Base-by-base conservation (phyloP, 2,329 filamentous ascomycete genomes). In the Zasmidium citrigriseum region DNA sequence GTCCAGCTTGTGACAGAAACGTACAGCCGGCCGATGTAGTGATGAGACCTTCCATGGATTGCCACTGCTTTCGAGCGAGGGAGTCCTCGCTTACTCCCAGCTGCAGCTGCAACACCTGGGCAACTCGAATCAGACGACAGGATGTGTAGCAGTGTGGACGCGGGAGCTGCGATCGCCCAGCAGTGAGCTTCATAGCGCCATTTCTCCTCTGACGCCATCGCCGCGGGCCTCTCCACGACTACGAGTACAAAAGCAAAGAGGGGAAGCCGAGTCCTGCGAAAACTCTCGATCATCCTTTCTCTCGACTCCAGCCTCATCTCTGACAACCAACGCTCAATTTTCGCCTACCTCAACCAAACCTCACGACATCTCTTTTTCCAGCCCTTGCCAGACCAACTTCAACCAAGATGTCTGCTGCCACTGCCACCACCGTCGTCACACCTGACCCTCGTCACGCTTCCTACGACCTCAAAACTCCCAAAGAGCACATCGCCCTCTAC, bases 401-500 rank as follows among this genome's bases (percentile, higher is more conserved):
- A 18, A 20, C 38, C 29, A 52, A 45, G 38, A 54, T 54, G 52
- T 25, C 38, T 44, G 22, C 41, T n/a, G 41, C 52, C 7, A 45
- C 41, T 18, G 25, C 34, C n/a, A 45, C 41, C 52, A 52, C 29
- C 22, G 23, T 27, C 14, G 18, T 23, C 16, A n/a, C 25, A 18
- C 18, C 41, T 46, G 52, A 54, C 44, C 46, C 45, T 23, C 38
- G 52, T 27, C 52, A 54, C 52, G 38, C 23, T n/a, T 46, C 52
- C 27, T 60, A 60, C 58, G 46, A 60, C 47, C 53, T 56, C 45
- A 57, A 57, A 46, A 57, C 54, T 2, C 58, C 27, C 29, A 52
- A 52, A 34, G 49, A 41, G 54, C 58, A 59, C 54, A 74, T 71
- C 58, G 62, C 63, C 11, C 63, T 80, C 41, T 80, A 80, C 68